Base-by-base conservation (phyloP, 2,329 filamentous ascomycete genomes). In the Epichloe festucae region DNA sequence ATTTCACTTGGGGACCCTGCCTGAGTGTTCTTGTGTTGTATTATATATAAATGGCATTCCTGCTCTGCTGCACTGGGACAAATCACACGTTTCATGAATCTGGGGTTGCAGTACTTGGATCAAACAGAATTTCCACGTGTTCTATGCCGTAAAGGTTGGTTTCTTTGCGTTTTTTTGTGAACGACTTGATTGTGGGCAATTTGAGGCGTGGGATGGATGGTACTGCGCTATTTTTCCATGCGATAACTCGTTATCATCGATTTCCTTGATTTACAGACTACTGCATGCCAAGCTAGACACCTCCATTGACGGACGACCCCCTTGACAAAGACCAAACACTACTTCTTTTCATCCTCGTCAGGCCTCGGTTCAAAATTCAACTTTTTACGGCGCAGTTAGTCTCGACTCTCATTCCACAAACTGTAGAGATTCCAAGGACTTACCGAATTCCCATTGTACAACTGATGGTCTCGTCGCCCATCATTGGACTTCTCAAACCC, bases 381-480 rank as follows among this genome's bases (percentile, higher is more conserved):
- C 81, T 86, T 56, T 49, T 14, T 31, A 34, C 3, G 6, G 3
- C 5, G 15, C n/a, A 31, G 19, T 42, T 15, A 50, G 40, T 31
- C 27, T 6, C 39, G 31, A 31, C 31, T 31, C 31, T 31, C 10
- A 0, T 31, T 11, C 3, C 31, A 4, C 31, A 31, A 11, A 31
- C 8, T 31, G 31, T 4, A 11, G 31, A 11, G 31, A 10, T 11
- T 11, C 31, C 31, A 31, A 31, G 31, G 31, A 31, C 79, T 67
- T 73, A 90, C 87, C 64, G 87, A 87, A 62, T 95, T 96, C 1
- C 90, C 90, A 62, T 96, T 96, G 63, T 96, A 95, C 46, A 94
- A 78, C 62, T 94, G 84, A 44, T 81, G 77, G 55, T 83, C 75
- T 51, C 77, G 68, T 50, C 73, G 72, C 40, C 74, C 71, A 54